Base-by-base conservation (phyloP, 352 stramenopile species). In the Pythium sukuiense region DNA sequence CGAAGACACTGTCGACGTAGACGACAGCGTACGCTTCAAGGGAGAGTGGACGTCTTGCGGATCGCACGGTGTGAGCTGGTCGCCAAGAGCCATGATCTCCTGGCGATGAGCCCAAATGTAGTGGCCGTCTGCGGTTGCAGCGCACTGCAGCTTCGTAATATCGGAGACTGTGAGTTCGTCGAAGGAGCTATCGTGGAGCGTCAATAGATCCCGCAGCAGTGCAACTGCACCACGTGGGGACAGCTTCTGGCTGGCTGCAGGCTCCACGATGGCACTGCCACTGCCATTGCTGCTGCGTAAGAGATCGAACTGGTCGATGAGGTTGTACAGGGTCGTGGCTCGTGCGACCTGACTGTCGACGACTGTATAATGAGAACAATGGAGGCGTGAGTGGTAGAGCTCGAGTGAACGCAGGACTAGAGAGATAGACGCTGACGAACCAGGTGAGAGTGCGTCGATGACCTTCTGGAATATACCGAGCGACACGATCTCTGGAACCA, bases 121-220 rank as follows among this genome's bases (percentile, higher is more conserved):
- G 26, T 63, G 43, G 16, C 67, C 67, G n/a, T 68, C 60, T n/a
- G 26, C 7, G 0, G 66, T 72, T 37, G 55, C 59, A 0, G 66
- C 66, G 35, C 67, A 73, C 33, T 73, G 46, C 7, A 73, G 57
- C 4, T 66, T 69, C 6, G 20, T 35, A 33, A 69, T 16, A 35
- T 73, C 61, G n/a, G 24, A 66, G 60, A 73, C 68, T 29, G 32
- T 63, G 30, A 65, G 67, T 32, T 69, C 67, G 43, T 73, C 67
- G 13, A 73, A 48, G 7, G 61, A 52, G 12, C 16, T 24, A 26
- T 66, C 48, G 26, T 66, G 39, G 9, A 69, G 18, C 24, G 54
- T 52, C 29, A 73, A 52, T 2, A 73, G 41, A 18, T 73, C 67
- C 6, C 67, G 67, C 16, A 73, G 52, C 30, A 73, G 12, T 3